Base-by-base conservation (phyloP, 2,329 filamentous ascomycete genomes). In the Curvularia eragrostidis region DNA sequence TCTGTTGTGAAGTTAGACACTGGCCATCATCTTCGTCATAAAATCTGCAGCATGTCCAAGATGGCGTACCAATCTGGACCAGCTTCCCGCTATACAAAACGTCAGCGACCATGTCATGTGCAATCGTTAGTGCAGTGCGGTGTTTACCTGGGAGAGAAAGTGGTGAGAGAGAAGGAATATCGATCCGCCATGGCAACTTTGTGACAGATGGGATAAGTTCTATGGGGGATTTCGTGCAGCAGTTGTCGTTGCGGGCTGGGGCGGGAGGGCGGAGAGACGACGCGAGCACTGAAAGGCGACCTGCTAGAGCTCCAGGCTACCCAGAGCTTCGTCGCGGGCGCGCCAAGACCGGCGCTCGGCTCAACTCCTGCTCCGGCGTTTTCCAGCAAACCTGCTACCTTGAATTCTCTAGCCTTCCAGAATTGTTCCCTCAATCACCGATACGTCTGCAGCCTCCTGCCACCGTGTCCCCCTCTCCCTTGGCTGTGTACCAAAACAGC, bases 121-220 rank as follows among this genome's bases (percentile, higher is more conserved):
- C 61, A 46, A 64, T 39, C 36, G 52, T 52, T 56, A 47, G 49
- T 59, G 56, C 53, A 39, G 61, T 70, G 43, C 26, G 18, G 28
- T 32, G 63, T 87, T 81, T 88, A 96, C 95, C 94, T 99, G 79
- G 95, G 95, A 75, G 95, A 98, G 89, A 99, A 99, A 66, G 95
- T 99, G 65, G 95, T 99, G 78, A 99, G 87, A 59, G 95, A 99
- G 88, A 99, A 99, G 54, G 94, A 97, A 82, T 99, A 99, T 84
- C 95, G 87, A 82, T 99, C 95, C 76, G 95, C 94, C 94, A 99
- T 99, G 77, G 68, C 66, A 68, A 63, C 39, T 57, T 39, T 59
- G 42, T 47, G 49, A 52, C 18, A 49, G 34, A 21, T 24, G 51
- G 28, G 26, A 5, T 21, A 47, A 38, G 15, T 41, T 13, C 42